Evolutionary conservation across 2,329 filamentous ascomycete species (phyloP).

Genomic region (Metarhizium brunneum): DNA sequence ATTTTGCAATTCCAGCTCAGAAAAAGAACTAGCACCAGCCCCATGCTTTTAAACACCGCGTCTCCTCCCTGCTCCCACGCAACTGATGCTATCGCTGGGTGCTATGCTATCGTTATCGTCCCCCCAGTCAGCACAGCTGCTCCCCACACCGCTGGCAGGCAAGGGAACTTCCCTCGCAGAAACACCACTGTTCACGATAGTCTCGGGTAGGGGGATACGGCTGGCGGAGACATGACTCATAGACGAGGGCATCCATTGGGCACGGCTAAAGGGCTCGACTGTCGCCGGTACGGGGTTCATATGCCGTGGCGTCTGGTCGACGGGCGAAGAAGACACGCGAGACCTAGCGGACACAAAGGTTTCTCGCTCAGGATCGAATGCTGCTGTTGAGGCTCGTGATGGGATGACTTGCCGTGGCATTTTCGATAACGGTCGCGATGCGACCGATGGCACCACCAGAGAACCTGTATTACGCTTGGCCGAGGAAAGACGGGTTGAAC

Average conservation of each 20-base stretch:
- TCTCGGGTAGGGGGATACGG: slow-evolving; percentile 20
- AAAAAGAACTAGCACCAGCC: background rate
- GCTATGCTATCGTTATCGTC: slow-evolving; percentile 45
- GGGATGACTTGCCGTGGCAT: background rate
- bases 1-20: background rate
- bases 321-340: background rate
- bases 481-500: background rate
- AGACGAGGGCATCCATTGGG: background rate
- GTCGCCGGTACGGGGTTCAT: background rate
- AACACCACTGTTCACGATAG: slow-evolving; percentile 12
- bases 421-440: background rate
- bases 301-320: background rate
- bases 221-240: background rate
- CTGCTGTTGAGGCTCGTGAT: background rate
- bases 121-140: slow-evolving; percentile 31
- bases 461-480: background rate
- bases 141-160: slow-evolving; percentile 31
- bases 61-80: slow-evolving; percentile 35
- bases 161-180: slow-evolving; percentile 28
- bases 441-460: background rate
- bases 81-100: slow-evolving; percentile 54
- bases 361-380: background rate
- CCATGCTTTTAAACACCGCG: slow-evolving; percentile 1
- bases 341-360: slow-evolving; percentile 1
- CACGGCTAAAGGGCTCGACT: background rate